Base-by-base conservation (phyloP, 345 rosid species). In the Citrus inodora region DNA sequence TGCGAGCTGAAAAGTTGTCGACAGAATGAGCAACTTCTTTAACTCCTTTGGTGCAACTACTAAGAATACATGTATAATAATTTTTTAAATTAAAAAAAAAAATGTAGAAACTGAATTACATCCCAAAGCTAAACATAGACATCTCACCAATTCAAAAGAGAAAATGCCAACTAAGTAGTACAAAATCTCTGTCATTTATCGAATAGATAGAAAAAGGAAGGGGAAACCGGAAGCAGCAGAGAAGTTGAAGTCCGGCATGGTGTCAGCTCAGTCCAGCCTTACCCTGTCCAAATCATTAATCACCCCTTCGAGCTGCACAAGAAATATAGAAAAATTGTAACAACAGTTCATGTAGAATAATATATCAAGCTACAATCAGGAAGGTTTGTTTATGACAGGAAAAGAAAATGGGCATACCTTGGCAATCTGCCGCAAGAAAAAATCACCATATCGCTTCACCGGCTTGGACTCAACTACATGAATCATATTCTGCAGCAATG, bases 381-480 rank as follows among this genome's bases (percentile, higher is more conserved):
- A n/a, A 35, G n/a, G 53, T 40, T 56, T 69, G 56, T 21, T 14
- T 17, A 11, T 22, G 10, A 30, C 22, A 2, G 5, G 5, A 35
- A 9, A 7, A 46, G 22, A 58, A 55, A 6, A 70, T 1, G 30
- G 38, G 9, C 70, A 69, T 84, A 94, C 99, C 95, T 96, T 94
- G 61, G 90, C 95, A 89, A 94, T 89, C 83, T 94, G 98, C 83
- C 99, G 86, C 89, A 96, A 83, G 86, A 91, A 94, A 93, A 87
- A 92, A 84, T 96, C 99, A 2, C 98, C 95, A 71, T 90, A 90
- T 37, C 72, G 88, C 85, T 94, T 96, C 76, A 83, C 86, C 0
- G 94, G 87, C 82, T 91, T 96, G 70, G 92, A 89, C 56, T 94
- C 98, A 28, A 86, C 90, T 24, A 96, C 94, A 19, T 85, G 92